These are phyloP conservation scores for Fusarium musae DNA, from an alignment of 2,329 filamentous ascomycete species.

Conservation along the genomic window DNA sequence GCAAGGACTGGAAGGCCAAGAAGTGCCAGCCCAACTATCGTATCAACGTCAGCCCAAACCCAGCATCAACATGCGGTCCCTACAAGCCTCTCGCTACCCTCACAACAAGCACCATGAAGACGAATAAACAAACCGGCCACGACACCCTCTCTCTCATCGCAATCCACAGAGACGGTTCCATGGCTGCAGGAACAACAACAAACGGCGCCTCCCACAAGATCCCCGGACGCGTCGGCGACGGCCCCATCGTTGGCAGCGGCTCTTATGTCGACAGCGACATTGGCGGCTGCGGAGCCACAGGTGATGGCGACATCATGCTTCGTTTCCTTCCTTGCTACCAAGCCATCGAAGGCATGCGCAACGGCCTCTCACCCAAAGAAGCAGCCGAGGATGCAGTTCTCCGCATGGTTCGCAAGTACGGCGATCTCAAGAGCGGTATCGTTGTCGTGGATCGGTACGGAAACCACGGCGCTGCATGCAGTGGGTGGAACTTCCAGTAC, in stretches of 20 bases:
- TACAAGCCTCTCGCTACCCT: constrained; percentile 51
- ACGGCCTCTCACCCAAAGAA: constrained; percentile 58
- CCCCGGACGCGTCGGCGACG: constrained; percentile 66
- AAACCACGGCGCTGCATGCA: constrained; percentile 61
- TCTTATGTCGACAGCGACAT: constrained; percentile 65
- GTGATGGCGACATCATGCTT: constrained; percentile 68
- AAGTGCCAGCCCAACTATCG: constrained; percentile 65
- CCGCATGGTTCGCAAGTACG: constrained; percentile 61
- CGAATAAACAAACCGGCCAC: constrained; percentile 50
- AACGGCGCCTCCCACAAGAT: constrained; percentile 66
- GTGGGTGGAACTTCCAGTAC: constrained; percentile 67
- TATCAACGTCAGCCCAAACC: constrained; percentile 57
- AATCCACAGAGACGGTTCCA: constrained; percentile 55
- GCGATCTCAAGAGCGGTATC: constrained; percentile 58
- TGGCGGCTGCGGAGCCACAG: constrained; percentile 66
- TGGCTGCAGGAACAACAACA: constrained; percentile 66
- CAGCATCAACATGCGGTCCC: constrained; percentile 57
- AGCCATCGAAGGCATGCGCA: constrained; percentile 63
- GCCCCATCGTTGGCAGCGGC: constrained; percentile 64
- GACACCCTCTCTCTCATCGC: constrained; percentile 66
- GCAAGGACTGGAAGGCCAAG: constrained; percentile 55
- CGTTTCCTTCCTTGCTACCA: constrained; percentile 68
- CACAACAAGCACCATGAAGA: not conserved
- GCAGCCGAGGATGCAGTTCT: constrained; percentile 63
- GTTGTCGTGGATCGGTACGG: constrained; percentile 63